These are phyloP conservation scores for Pulchroboletus neoregius DNA, from an alignment of 1,284 basidiomycete genomes.

Conservation along the genomic window DNA sequence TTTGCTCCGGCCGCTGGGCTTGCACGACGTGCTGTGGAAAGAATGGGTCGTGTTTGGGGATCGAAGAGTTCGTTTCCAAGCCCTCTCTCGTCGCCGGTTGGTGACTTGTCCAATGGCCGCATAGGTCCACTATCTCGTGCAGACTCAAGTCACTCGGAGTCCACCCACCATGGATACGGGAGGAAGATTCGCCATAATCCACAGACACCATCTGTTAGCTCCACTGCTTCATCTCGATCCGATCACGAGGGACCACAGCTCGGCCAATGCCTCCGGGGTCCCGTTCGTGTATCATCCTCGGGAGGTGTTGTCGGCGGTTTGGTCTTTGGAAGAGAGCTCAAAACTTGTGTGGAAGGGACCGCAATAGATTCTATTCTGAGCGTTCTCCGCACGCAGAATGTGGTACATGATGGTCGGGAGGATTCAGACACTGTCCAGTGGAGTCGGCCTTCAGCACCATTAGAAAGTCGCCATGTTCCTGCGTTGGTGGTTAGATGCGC, in stretches of 20 bases:
- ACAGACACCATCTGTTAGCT: constrained; percentile 53
- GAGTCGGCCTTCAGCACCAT: constrained; percentile 29
- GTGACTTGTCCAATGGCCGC: constrained; percentile 28
- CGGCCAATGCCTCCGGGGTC: constrained; percentile 53
- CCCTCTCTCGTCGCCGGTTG: constrained; percentile 39
- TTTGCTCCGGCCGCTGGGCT: constrained; percentile 65
- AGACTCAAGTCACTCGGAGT: constrained; percentile 35
- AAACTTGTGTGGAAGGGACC: constrained; percentile 57
- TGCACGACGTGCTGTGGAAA: constrained; percentile 73
- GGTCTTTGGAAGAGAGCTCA: constrained; percentile 63
- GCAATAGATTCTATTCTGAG: constrained; percentile 36
- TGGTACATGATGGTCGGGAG: constrained; percentile 21
- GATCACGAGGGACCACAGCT: constrained; percentile 57
- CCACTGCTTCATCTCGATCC: constrained; percentile 48
- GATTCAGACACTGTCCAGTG: constrained; percentile 18
- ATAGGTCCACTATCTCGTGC: constrained; percentile 35
- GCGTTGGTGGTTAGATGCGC: constrained; percentile 74
- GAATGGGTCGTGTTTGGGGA: constrained; percentile 62
- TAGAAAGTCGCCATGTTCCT: constrained; percentile 61
- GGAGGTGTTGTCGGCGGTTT: constrained; percentile 42
- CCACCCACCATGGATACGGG: constrained; percentile 9
- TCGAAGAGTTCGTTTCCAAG: constrained; percentile 44
- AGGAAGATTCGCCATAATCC: constrained; percentile 49
- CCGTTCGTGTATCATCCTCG: constrained; percentile 39
- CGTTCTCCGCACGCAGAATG: constrained; percentile 19